Evolutionary conservation across 805 yeast species (phyloP), one percentile per base, ranked within the genome.

Genomic region (Teunomyces lycoperdinae): DNA sequence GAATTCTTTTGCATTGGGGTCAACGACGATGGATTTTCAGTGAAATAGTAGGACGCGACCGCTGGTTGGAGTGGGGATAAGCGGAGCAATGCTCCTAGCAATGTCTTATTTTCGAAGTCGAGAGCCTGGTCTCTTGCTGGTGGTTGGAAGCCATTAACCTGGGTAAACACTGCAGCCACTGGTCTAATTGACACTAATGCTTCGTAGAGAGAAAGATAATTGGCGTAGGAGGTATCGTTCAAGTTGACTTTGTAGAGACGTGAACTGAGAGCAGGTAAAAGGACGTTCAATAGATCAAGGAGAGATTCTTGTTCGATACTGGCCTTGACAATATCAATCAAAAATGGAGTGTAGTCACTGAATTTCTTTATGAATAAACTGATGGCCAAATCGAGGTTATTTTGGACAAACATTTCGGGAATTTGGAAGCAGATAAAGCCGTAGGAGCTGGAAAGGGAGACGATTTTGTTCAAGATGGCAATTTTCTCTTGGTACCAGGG

Each of bases 71-170:
- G 67, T 0, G 97, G 96, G 0, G 96, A 87, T 17, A 89, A 66
- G 48, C 84, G 73, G 46, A 89, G 76, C 28, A 89, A 72, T 6
- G 96, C 86, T 2, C 97, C 98, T 46, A 92, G 67, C 13, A 88
- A 64, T 0, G 96, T 80, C 20, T 73, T 71, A 11, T 69, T 68
- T 58, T 87, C 95, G 57, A 78, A 78, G 41, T 77, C 74, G 13
- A 76, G 65, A 1, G 85, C 80, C 9, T 77, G 67, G 4, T 55
- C 45, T 10, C 63, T 53, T 43, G 72, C 66, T 6, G 74, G 73
- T 1, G 75, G 69, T 7, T 79, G 73, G 60, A 85, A 84, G 1
- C 76, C 75, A 42, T 81, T 79, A 35, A 83, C 68, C 53, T 79
- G 70, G 1, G 89, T 74, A 51, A 89, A 76, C 1, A 74, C 60